A percentile compares a stretch with the other conserved stretches of the same genome.
Conservation (phyloP, 257 asterid species). For the Asclepias syriaca region DNA sequence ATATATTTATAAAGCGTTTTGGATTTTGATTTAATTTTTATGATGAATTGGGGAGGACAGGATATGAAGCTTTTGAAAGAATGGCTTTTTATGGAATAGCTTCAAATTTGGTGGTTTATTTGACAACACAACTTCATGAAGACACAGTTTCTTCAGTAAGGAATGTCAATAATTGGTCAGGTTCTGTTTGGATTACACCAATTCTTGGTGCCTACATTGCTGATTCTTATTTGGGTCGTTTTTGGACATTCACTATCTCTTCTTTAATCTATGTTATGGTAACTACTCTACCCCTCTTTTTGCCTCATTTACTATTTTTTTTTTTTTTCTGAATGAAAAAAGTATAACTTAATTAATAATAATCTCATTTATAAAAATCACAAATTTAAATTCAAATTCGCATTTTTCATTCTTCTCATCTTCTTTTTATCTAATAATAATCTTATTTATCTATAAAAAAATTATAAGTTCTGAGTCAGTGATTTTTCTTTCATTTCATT, state of each 20-base stretch:
- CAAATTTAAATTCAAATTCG: too few relatives aligned
- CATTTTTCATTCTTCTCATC: too few relatives aligned
- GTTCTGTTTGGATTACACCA: constrained; percentile 89
- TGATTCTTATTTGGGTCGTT: constrained; percentile 79
- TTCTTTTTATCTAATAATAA: too few relatives aligned
- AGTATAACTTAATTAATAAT: too few relatives aligned
- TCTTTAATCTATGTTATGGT: constrained; percentile 77
- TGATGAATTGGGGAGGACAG: constrained; percentile 17
- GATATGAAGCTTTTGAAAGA: constrained; percentile 83
- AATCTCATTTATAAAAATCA: too few relatives aligned
- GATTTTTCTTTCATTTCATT: too few relatives aligned
- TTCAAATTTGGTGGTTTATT: constrained; percentile 77
- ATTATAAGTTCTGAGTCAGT: too few relatives aligned
- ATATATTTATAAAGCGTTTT: too few relatives aligned
- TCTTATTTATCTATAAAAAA: too few relatives aligned
- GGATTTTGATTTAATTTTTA: neutral
- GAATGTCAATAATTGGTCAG: constrained; percentile 87
- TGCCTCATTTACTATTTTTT: neutral
- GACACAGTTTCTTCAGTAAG: constrained; percentile 75
- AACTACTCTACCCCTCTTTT: constrained; percentile 1
- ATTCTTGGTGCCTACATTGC: constrained; percentile 81
- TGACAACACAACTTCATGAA: constrained; percentile 79
- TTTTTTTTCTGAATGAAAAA: neutral
- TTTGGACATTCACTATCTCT: constrained; percentile 86
- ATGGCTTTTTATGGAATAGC: constrained; percentile 93